Evolutionary conservation across 1,284 basidiomycete species (phyloP), one percentile per base, ranked within the genome.

Genomic region (Tylopilus sp.): DNA sequence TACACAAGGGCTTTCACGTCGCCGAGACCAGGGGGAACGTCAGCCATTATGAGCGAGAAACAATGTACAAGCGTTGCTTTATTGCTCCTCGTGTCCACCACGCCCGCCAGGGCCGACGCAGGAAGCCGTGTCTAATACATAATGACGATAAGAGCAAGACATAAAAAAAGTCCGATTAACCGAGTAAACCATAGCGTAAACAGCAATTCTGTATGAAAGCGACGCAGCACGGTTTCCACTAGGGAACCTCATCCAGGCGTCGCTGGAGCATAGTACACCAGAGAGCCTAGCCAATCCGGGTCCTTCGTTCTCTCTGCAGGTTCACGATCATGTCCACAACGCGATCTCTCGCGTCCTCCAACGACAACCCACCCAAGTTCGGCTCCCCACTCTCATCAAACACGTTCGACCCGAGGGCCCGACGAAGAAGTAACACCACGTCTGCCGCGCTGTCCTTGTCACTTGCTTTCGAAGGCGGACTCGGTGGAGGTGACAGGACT

Each of bases 331-430:
- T 75, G 67, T 88, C 86, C 48, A 86, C 84, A 37, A 82, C 84
- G 11, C 75, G 72, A 67, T 89, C 87, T 54, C 83, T 76, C 37
- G 85, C 85, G 53, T 88, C 85, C 62, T 88, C 85, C 52, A 88
- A 63, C 32, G 71, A 64, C 52, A 70, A 61, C 31, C 69, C 66
- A 46, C 62, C 58, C 66, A 37, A 52, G 48, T 44, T 69, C 65
- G 59, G 53, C 43, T 56, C 60, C 15, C 54, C 49, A 26, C 56
- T 49, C 43, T 60, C 57, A 47, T 88, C 86, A 66, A 88, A 88
- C 58, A 82, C 84, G 24, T 75, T 68, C 53, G 74, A 79, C 8
- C 82, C 86, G 28, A 88, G 70, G 32, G 74, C 76, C 7, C 76
- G 74, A 50, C 83, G 71, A 43, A 88, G 67, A 32, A 74, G 72